Evolutionary conservation across 2,329 filamentous ascomycete genomes (phyloP).

Genomic region (Aureobasidium sp.): DNA sequence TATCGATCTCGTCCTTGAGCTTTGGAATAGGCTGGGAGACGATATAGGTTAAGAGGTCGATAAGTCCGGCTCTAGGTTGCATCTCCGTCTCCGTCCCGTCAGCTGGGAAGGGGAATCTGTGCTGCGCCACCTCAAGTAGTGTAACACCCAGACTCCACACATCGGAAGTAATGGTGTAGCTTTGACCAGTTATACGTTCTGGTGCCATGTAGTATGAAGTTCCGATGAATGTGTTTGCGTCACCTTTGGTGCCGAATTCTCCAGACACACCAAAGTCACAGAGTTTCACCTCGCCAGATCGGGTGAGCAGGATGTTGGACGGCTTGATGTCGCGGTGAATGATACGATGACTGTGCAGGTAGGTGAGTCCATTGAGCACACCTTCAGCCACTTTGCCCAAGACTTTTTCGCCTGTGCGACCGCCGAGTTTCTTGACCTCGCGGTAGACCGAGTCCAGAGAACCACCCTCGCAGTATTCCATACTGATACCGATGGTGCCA

Average conservation of each 20-base stretch:
- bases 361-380: conserved; percentile 85
- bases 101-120: conserved; percentile 95
- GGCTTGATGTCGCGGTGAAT: conserved; percentile 99
- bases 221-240: conserved; percentile 97
- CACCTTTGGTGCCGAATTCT: conserved; percentile 96
- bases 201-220: conserved; percentile 98
- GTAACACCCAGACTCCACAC: conserved; percentile 98
- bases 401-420: conserved; percentile 92
- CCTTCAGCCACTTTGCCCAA: conserved; percentile 94
- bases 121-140: conserved; percentile 96
- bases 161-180: conserved; percentile 96
- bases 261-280: conserved; percentile 98
- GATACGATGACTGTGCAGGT: conserved; percentile 91
- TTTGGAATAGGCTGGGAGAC: conserved; percentile 92
- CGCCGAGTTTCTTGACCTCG: conserved; percentile 91
- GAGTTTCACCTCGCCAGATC: conserved; percentile 88
- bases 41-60: conserved; percentile 95
- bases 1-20: conserved; percentile 76
- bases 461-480: conserved; percentile 98
- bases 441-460: conserved; percentile 95
- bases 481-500: conserved; percentile 93
- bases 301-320: conserved; percentile 89
- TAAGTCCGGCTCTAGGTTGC: conserved; percentile 84
- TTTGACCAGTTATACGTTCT: conserved; percentile 93
- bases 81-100: conserved; percentile 93